Evolutionary conservation across 176 grass and related monocot species (phyloP), one percentile per base, ranked within the genome.

Genomic region (Chloris gayana): DNA sequence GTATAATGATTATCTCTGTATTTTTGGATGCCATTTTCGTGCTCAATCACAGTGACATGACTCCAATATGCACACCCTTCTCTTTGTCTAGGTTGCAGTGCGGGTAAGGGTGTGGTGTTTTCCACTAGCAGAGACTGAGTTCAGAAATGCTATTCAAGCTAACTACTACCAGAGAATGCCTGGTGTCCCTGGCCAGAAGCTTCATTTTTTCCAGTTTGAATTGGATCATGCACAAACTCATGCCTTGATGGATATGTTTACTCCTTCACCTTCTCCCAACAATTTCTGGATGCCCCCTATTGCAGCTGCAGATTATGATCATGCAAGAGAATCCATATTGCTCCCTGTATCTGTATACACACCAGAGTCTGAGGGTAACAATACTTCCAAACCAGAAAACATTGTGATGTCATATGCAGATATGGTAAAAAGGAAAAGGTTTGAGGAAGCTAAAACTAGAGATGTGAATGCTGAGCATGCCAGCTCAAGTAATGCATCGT

Each of bases 131-230:
- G 95, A 92, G 62, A 73, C 35, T 62, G 83, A 89, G 74, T 97
- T 92, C 83, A 92, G 86, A 83, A 70, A 77, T 72, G 85, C 77
- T 18, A 97, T 97, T 86, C 32, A 70, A 68, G 85, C 85, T 51
- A 97, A 97, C 51, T 97, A 97, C 83, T 90, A 94, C 30, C 80
- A 88, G 61, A 88, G 67, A 41, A 61, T 14, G 46, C 69, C 80
- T 0, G 21, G 5, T 51, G 1, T 10, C 70, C 56, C 82, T 54
- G 70, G 76, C 62, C 86, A 84, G 61, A 89, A 90, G 67, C 75
- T 39, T 69, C 82, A 81, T 45, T 89, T 80, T 73, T 97, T 97
- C 73, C 78, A 82, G 74, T 97, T 97, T 87, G 95, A 97, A 74
- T 87, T 97, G 53, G 95, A 97, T 81, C 95, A 87, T 87, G 73